A percentile compares a stretch with the other conserved stretches of the same genome.
phyloP scores from a whole-genome alignment of 306 rosid genomes.

The Acacia melanoxylon region DNA sequence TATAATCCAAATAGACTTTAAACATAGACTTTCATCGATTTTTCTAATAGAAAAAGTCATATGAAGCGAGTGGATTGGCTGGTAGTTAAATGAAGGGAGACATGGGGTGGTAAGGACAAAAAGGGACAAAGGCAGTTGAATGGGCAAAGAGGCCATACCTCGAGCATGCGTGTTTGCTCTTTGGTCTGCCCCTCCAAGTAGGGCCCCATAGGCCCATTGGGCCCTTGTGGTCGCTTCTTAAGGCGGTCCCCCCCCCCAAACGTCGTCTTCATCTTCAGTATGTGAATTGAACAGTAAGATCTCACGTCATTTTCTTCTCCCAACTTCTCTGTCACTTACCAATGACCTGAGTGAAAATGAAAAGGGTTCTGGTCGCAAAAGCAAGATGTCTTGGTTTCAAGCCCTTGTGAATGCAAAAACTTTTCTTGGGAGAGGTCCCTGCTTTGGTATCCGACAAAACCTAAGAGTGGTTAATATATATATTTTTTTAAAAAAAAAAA shows the following conservation, averaged over 20 bases:
- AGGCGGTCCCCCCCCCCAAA: constrained; percentile 28
- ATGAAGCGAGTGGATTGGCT: not conserved
- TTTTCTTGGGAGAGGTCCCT: too few relatives aligned
- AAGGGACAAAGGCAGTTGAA: constrained; percentile 53
- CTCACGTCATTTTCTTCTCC: not conserved
- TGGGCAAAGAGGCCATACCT: constrained; percentile 30
- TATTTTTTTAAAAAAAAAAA: too few relatives aligned
- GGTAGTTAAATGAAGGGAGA: not conserved
- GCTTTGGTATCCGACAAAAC: too few relatives aligned
- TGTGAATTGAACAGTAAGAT: not conserved
- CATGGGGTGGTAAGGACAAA: constrained; percentile 27
- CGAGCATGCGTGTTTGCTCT: constrained; percentile 36
- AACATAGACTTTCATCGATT: too few relatives aligned
- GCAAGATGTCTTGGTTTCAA: too few relatives aligned
- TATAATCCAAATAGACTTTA: too few relatives aligned
- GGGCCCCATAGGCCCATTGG: not conserved
- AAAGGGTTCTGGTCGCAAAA: too few relatives aligned
- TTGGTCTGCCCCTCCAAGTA: not conserved
- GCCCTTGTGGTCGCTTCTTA: not conserved
- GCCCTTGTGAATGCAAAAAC: too few relatives aligned
- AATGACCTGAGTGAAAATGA: too few relatives aligned
- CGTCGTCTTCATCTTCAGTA: not conserved
- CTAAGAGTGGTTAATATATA: too few relatives aligned
- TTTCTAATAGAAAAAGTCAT: too few relatives aligned
- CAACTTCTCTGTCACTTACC: not conserved